Evolutionary conservation across 1,284 basidiomycete species (phyloP), one percentile per base, ranked within the genome.

Genomic region (Apiotrichum domesticum): DNA sequence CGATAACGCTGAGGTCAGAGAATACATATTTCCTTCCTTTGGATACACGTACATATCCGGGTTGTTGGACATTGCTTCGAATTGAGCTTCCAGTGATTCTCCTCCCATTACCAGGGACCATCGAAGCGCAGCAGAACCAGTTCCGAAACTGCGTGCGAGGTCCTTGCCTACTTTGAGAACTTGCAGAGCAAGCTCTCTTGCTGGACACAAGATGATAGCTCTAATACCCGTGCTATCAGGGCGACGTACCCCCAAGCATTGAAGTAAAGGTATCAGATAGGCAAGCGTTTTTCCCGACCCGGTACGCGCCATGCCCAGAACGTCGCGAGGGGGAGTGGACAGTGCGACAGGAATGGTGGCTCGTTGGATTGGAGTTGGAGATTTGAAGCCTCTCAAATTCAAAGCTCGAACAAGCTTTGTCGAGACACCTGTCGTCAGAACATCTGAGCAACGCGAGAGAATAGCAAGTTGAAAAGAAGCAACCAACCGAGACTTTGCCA

Each of bases 231-330:
- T 78, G 10, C 84, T 82, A 4, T 86, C 44, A 29, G 14, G 83
- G 72, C 96, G 93, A 14, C 85, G 80, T 14, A 89, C 89, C 32
- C 88, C 85, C 9, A 98, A 83, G 33, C 89, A 83, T 62, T 96
- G 90, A 0, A 98, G 81, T 11, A 98, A 82, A 46, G 96, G 96
- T 21, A 98, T 81, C 80, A 98, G 84, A 76, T 96, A 99, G 40
- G 95, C 95, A 34, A 98, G 83, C 11, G 95, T 97, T 78, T 99
- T 99, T 61, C 96, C 96, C 0, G 94, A 97, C 56, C 96, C 96
- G 1, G 96, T 99, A 15, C 96, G 83, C 29, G 96, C 95, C 96
- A 98, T 98, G 53, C 92, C 96, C 15, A 99, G 90, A 8, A 98
- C 85, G 77, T 99, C 96, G 51, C 90, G 81, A 2, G 94, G 90